Evolutionary conservation across 2,329 filamentous ascomycete species (phyloP).

Genomic region (Talaromyces rugulosus): DNA sequence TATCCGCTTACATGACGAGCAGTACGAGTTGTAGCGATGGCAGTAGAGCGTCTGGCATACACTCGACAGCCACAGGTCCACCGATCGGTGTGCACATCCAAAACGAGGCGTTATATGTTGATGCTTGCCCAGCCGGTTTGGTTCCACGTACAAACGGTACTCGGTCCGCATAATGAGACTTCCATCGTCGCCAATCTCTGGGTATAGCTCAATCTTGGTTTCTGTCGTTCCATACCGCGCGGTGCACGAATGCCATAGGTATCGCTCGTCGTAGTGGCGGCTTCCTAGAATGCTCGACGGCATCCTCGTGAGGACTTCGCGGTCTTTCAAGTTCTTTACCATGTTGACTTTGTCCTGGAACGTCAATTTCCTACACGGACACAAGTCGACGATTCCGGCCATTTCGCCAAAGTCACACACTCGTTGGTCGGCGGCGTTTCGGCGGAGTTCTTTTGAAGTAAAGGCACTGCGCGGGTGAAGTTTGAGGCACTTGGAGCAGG

Average conservation of each 20-base stretch:
- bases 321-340: slow-evolving; percentile 27
- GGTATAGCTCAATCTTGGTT: slow-evolving; percentile 31
- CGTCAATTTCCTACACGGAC: slow-evolving; percentile 38
- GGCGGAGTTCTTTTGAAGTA: slow-evolving; percentile 28
- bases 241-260: slow-evolving; percentile 35
- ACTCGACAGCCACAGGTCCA: slow-evolving; percentile 37
- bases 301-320: slow-evolving; percentile 22
- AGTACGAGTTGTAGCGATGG: slow-evolving; percentile 29
- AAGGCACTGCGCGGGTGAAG: slow-evolving; percentile 34
- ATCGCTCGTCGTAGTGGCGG: slow-evolving; percentile 24
- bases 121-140: slow-evolving; percentile 34
- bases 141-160: slow-evolving; percentile 31
- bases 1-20: slow-evolving; percentile 32
- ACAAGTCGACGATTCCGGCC: slow-evolving; percentile 36
- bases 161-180: slow-evolving; percentile 33
- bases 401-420: slow-evolving; percentile 30
- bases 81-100: slow-evolving; percentile 36
- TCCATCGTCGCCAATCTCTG: slow-evolving; percentile 29
- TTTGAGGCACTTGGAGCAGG: slow-evolving; percentile 35
- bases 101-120: slow-evolving; percentile 36
- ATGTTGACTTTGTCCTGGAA: slow-evolving; percentile 35
- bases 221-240: slow-evolving; percentile 31
- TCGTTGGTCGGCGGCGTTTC: slow-evolving; percentile 29
- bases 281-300: slow-evolving; percentile 26
- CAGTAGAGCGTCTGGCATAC: slow-evolving; percentile 35